A percentile compares a stretch with the other conserved stretches of the same genome.
phyloP scores from a whole-genome alignment of 78 protist species.

The Cavenderia fasciculata region DNA sequence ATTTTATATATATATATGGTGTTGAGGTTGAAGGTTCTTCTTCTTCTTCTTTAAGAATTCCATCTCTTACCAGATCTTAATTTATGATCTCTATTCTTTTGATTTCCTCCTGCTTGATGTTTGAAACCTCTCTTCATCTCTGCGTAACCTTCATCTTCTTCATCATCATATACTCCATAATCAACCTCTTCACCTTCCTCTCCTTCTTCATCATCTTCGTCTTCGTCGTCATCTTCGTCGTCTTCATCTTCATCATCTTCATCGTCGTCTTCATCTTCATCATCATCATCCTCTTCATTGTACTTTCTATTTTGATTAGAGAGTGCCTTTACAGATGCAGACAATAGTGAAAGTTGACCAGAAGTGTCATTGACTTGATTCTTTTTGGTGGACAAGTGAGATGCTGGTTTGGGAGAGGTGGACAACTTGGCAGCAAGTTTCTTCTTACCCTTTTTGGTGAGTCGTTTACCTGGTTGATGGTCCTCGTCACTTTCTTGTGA shows the following conservation, averaged over 20 bases:
- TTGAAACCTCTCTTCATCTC: constrained; percentile 76
- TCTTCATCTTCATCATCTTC: constrained; percentile 18
- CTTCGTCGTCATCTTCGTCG: constrained; percentile 12
- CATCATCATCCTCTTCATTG: not conserved
- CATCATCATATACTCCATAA: constrained; percentile 24
- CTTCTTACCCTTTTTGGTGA: not conserved
- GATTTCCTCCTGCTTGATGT: constrained; percentile 8
- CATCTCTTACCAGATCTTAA: constrained; percentile 15
- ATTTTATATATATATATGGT: too few species aligned
- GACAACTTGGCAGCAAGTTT: not conserved
- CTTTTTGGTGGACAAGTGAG: too few species aligned
- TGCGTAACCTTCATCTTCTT: constrained; percentile 60
- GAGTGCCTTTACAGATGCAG: too few species aligned
- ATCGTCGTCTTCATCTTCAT: constrained; percentile 26
- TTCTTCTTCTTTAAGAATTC: constrained; percentile 3
- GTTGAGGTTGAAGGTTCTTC: too few species aligned
- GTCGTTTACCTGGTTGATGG: constrained; percentile 7
- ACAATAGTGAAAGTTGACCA: too few species aligned
- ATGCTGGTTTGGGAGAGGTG: not conserved
- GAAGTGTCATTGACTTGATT: too few species aligned
- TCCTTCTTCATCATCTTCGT: not conserved
- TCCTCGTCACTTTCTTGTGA: not conserved
- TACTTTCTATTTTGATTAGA: too few species aligned
- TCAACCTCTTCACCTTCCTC: not conserved
- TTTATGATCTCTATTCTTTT: too few species aligned